Evolutionary conservation across 179 eudicot species (phyloP), one percentile per base, ranked within the genome.

Genomic region (Beta lomatogona): DNA sequence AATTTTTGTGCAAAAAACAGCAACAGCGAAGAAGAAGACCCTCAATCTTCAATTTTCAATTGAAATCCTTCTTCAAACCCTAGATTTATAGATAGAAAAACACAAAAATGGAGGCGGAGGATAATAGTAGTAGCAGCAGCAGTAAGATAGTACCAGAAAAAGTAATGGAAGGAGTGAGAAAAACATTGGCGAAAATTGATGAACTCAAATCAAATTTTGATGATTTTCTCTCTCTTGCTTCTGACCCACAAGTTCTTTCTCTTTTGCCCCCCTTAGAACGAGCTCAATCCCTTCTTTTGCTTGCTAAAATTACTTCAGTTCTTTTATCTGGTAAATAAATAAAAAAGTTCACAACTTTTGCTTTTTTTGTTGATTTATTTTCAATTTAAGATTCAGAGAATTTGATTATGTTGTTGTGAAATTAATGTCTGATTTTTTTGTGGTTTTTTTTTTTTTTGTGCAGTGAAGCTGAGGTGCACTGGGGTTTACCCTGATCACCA

Each of bases 381-480:
- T 82, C 4, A 25, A 25, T 54, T 8, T 16, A 19, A 60, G 46
- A 22, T 58, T n/a, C 0, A 0, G 9, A 3, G 0, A 44, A 45
- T 60, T 71, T 78, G 48, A 46, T 72, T 50, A 50, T 68, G 25
- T 16, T 36, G 9, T 2, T 52, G 8, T 75, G 63, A 52, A 15
- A 70, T 13, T 52, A 13, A 45, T 36, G 46, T 3, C 13, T 75
- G 13, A 31, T 44, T 12, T 50, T 53, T 75, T 28, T 28, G 31
- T 59, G 80, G 75, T 28, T 36, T 73, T 22, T 70, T 2, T 53
- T 83, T 81, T 83, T 67, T 75, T 71, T 28, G 45, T 89, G 70
- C 85, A 94, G 98, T 94, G 90, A 91, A 85, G 89, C 83, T 94
- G 76, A 90, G 98, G 70, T 94, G 98, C 86, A 88, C 73, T 85